These are phyloP conservation scores for Scutellaria galericulata DNA, from an alignment of 257 asterid genomes.

Conservation along the genomic window DNA sequence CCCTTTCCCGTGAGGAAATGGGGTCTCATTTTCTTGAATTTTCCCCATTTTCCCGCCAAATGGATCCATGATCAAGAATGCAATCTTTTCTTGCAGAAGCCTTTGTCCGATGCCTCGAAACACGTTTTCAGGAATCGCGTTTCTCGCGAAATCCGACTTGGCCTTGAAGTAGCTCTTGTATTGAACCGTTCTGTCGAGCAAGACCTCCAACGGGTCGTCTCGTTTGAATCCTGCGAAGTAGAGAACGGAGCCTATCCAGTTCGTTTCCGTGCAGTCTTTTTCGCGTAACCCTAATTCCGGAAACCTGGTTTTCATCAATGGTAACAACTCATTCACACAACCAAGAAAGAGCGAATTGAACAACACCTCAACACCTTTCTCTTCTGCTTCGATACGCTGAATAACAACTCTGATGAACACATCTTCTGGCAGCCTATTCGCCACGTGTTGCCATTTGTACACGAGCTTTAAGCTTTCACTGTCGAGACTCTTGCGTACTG, in stretches of 20 bases:
- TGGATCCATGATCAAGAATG: conserved; percentile 56
- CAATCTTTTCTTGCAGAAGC: conserved; percentile 38
- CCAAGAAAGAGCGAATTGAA: conserved; percentile 56
- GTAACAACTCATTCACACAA: not conserved
- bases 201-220: conserved; percentile 28
- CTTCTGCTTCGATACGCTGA: conserved; percentile 21
- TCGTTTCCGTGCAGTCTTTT: conserved; percentile 50
- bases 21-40: conserved; percentile 41
- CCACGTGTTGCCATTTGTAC: conserved; percentile 51
- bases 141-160: conserved; percentile 54
- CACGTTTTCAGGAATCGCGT: conserved; percentile 41
- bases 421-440: conserved; percentile 45
- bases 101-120: conserved; percentile 37
- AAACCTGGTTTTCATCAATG: conserved; percentile 36
- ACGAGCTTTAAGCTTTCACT: conserved; percentile 40
- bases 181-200: conserved; percentile 39
- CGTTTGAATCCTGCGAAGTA: conserved; percentile 31
- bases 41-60: conserved; percentile 61
- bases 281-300: conserved; percentile 48
- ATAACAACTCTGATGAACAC: conserved; percentile 2
- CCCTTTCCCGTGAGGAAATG: conserved; percentile 71
- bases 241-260: conserved; percentile 61
- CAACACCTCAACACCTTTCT: conserved; percentile 16
- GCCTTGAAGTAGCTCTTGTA: conserved; percentile 53
- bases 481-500: conserved; percentile 34